Evolutionary conservation across 345 rosid species (phyloP).

Genomic region (Brassica napus): DNA sequence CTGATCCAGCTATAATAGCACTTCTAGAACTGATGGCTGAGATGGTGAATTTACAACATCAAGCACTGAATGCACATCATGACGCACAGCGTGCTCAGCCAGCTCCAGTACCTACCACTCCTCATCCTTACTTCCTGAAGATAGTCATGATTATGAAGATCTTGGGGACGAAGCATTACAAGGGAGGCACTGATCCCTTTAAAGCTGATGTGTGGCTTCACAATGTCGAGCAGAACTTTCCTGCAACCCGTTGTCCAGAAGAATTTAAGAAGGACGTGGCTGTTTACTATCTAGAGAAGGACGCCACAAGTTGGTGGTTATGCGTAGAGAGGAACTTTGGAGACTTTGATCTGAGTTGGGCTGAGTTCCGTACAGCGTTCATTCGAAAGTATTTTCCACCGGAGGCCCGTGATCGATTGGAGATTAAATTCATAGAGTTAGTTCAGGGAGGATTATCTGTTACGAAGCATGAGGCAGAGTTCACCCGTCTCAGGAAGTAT

Average conservation of each 20-base stretch:
- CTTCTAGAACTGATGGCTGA: background rate
- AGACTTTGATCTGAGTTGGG: background rate
- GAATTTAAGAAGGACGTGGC: background rate
- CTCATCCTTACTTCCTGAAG: background rate
- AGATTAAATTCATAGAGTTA: background rate
- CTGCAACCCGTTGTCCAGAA: background rate
- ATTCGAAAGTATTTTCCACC: background rate
- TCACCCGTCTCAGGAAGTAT: background rate
- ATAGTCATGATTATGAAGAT: background rate
- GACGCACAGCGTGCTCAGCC: background rate
- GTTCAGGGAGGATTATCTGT: background rate
- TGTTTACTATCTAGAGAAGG: background rate
- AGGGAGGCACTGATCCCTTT: background rate
- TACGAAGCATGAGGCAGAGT: background rate
- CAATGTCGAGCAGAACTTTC: background rate
- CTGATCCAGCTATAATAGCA: background rate
- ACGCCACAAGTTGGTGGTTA: background rate
- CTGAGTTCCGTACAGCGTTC: background rate
- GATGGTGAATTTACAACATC: background rate
- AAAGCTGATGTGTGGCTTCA: background rate
- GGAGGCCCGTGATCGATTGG: background rate
- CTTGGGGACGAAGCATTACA: background rate
- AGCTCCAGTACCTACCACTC: background rate
- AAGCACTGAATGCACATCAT: background rate
- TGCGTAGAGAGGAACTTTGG: background rate